Percentiles rank a stretch among this genome's conserved stretches.
Evolutionary conservation across 2,329 filamentous ascomycete species (phyloP).

Genomic region (Ophiosphaerella narmari): DNA sequence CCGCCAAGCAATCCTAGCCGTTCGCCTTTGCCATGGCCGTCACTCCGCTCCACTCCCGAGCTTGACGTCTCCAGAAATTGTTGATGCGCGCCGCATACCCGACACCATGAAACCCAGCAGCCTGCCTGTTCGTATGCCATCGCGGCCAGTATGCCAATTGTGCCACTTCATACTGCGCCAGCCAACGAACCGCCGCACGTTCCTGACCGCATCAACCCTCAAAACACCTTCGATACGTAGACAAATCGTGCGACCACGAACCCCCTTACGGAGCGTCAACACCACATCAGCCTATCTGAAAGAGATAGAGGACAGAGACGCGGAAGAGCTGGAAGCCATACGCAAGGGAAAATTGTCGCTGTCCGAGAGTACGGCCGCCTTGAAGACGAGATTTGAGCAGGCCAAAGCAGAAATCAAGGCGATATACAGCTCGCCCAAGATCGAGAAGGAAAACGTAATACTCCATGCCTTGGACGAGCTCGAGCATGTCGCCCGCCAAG

Average conservation of each 20-base stretch:
- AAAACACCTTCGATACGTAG: slow-evolving; percentile 31
- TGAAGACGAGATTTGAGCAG: slow-evolving; percentile 28
- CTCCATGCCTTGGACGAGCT: slow-evolving; percentile 28
- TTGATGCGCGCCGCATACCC: not conserved
- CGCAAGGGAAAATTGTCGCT: slow-evolving; percentile 15
- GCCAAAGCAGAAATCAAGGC: slow-evolving; percentile 33
- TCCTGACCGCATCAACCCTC: slow-evolving; percentile 28
- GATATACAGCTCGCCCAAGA: slow-evolving; percentile 32
- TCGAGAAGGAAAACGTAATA: slow-evolving; percentile 30
- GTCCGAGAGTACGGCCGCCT: slow-evolving; percentile 23
- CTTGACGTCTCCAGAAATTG: too few species aligned
- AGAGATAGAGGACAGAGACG: too few species aligned
- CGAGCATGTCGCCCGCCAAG: slow-evolving; percentile 26
- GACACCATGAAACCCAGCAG: slow-evolving; percentile 34
- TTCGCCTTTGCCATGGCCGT: slow-evolving; percentile 10
- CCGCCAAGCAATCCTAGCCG: slow-evolving; percentile 18
- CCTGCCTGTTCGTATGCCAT: slow-evolving; percentile 31
- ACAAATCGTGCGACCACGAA: slow-evolving; percentile 22
- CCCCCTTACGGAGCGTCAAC: slow-evolving; percentile 24
- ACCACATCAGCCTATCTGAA: slow-evolving; percentile 17
- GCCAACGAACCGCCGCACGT: slow-evolving; percentile 34
- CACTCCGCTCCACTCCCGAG: too few species aligned
- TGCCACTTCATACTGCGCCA: slow-evolving; percentile 40
- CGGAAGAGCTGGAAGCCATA: slow-evolving; percentile 16
- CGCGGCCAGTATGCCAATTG: slow-evolving; percentile 41